Evolutionary conservation across 139 green algal genomes (phyloP), one percentile per base, ranked within the genome.

Genomic region (Tetraselmis striata): DNA sequence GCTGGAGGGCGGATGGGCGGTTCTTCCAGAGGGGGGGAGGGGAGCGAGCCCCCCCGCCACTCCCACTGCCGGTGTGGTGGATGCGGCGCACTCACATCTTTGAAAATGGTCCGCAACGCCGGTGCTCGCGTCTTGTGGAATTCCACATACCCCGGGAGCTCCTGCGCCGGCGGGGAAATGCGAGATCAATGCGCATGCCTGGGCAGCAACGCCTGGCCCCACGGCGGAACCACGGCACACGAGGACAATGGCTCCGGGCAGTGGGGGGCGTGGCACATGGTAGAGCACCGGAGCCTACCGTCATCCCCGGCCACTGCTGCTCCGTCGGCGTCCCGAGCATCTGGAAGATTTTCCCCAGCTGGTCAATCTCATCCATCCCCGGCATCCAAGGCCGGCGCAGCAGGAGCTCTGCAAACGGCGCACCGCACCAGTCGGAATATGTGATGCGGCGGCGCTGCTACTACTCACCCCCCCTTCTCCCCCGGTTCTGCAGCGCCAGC

Each of bases 291-390:
- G n/a, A n/a, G n/a, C n/a, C 18, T 67, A 67, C 45, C 18, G 45
- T 67, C 67, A 90, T 86, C 31, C 89, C 94, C 23, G 87, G 92
- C 94, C 93, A 97, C 25, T 86, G 83, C 5, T 85, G 83, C 28
- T 93, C 87, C 0, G 59, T 93, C 0, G 94, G 94, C 1, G 92
- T 97, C 26, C 93, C 94, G 75, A 95, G 84, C 2, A 82, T 86
- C 30, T 88, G 82, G 80, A 97, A 98, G 11, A 98, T 91, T 80
- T 93, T 93, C 28, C 88, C 87, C 82, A 98, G 88, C 79, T 95
- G 91, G 79, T 96, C 93, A 28, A 97, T 91, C 84, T 97, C 95
- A 2, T 77, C 90, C 31, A 90, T 88, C 28, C 91, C 94, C 2
- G 91, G 88, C 32, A 97, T 91, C 93, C 93, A 96, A 1, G 93